Conservation (phyloP, 2,329 filamentous ascomycete genomes). For the Furcasterigmium sp. region DNA sequence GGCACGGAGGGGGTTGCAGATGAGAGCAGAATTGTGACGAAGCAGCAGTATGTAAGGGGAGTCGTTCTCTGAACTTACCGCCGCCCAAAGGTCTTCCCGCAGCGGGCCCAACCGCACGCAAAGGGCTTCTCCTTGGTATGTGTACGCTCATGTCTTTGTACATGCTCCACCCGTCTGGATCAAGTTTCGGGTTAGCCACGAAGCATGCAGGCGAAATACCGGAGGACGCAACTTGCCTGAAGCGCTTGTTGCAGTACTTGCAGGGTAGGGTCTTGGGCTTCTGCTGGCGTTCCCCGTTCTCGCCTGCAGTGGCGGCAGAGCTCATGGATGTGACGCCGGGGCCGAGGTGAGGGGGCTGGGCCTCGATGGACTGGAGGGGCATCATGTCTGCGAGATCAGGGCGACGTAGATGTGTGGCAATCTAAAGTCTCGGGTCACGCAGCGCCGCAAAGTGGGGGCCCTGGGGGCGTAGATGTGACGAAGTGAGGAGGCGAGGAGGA, state of each 20-base stretch:
- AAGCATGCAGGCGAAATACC: conserved; percentile 3
- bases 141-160: conserved; percentile 58
- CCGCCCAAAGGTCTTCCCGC: conserved; percentile 58
- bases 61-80: conserved; percentile 38
- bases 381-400: conserved; percentile 36
- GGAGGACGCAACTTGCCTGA: conserved; percentile 42
- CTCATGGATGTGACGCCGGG: conserved; percentile 11
- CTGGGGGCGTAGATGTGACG: not conserved
- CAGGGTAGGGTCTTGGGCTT: conserved; percentile 59
- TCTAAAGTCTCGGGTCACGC: conserved; percentile 21
- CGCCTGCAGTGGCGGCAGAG: conserved; percentile 24
- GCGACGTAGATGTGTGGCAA: not conserved
- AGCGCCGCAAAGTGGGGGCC: conserved; percentile 25
- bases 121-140: conserved; percentile 64
- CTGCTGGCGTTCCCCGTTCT: conserved; percentile 49
- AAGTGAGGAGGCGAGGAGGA: conserved; percentile 1
- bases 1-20: no score
- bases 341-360: conserved; percentile 25
- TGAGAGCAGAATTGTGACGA: not conserved
- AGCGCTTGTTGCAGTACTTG: conserved; percentile 58
- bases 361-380: conserved; percentile 48
- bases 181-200: conserved; percentile 32
- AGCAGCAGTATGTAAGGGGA: no score
- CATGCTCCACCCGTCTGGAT: conserved; percentile 57
- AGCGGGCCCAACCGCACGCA: conserved; percentile 52